Base-by-base conservation (phyloP, 805 yeast genomes). In the Candida ortonii region DNA sequence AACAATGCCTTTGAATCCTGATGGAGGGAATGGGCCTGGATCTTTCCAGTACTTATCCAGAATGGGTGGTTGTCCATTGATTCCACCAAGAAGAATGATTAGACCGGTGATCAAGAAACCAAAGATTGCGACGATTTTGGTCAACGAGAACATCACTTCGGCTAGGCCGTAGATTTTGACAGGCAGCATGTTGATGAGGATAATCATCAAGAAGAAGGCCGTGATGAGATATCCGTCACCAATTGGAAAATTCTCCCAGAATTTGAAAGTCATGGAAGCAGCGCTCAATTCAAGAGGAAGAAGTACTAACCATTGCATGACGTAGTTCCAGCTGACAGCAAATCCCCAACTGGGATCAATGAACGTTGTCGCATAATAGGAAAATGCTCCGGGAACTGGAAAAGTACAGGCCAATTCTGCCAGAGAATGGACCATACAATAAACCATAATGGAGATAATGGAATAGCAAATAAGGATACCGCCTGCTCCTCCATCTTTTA, bases 321-420 rank as follows among this genome's bases (percentile, higher is more conserved):
- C 69, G 47, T 74, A 74, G 50, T 71, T 76, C 70, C 76, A 71
- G 39, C 79, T 80, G 55, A 69, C 64, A 7, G 83, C 80, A 50
- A 75, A 78, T 19, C 82, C 84, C 65, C 75, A 71, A 7, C 80
- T 73, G 11, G 70, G 69, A 46, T 78, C 81, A 35, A 79, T 59
- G 47, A 78, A 77, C 43, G 73, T 62, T n/a, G 78, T 63, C 8
- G 78, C 71, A 54, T 72, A 78, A n/a, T 80, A 71, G 25, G 76
- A 68, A 47, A 78, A 78, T 6, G 82, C 78, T 54, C 84, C 84
- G 7, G 80, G 67, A 12, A 77, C 68, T 8, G 84, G 84, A 55
- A 71, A 76, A 3, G 77, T 65, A 23, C 77, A 74, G 20, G 80
- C 74, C 39, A 78, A 42, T 49, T 78, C 84, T 39, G 80, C 80